Evolutionary conservation across 2,329 filamentous ascomycete species (phyloP), one percentile per base, ranked within the genome.

Genomic region (Moelleriella libera): DNA sequence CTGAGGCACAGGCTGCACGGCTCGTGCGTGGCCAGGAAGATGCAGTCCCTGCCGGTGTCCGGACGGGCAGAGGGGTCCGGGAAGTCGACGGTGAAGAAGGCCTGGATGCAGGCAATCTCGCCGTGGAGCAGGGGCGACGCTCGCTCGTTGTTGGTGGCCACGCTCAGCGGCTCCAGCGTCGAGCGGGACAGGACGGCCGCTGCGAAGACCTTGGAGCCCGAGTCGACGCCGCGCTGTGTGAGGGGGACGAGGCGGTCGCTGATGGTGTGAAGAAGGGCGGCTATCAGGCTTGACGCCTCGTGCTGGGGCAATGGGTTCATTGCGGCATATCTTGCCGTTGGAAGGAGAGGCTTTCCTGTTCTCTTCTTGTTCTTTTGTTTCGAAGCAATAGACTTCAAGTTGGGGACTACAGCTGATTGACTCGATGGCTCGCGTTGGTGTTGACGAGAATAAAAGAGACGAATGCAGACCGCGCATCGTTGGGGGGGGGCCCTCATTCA

Each of bases 81-180:
- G 50, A 62, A 61, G 21, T 55, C 55, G 1, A 57, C 56, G 0
- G 65, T 65, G 60, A 75, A 78, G 63, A 78, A 78, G 32, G 69
- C 60, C 54, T 77, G 74, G 59, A 79, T 77, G 64, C 75, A 78
- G 58, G 77, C 75, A 58, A 78, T 76, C 53, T 79, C 75, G 50
- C 75, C 75, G 57, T 78, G 75, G 7, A 78, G 65, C 4, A 78
- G 65, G 2, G 75, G 75, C 5, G 75, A 78, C 1, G 57, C 58
- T 9, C 66, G 65, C 57, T 78, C 75, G 58, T 78, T 70, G 63
- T 79, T 79, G 43, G 73, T 78, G 8, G 74, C 67, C 5, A 74
- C 68, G 0, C 70, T 74, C 11, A 72, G 58, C 2, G 70, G 63
- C 0, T 53, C 43, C 5, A 78, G 67, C 12, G 55, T 57, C 2